Base-by-base conservation (phyloP, 257 asterid genomes). In the Fraxinus anomala region DNA sequence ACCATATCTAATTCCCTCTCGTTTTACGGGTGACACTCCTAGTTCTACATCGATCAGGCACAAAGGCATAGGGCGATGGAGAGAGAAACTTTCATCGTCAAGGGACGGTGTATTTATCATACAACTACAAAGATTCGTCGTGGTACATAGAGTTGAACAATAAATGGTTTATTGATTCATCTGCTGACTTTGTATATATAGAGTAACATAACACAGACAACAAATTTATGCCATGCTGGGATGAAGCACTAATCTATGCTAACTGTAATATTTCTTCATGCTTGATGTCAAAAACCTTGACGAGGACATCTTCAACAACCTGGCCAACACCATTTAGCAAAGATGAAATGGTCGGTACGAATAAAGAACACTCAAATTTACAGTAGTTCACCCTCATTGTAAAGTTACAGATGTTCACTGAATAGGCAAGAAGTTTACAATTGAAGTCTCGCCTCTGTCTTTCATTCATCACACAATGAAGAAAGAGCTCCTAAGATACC, bases 301-400 rank as follows among this genome's bases (percentile, higher is more conserved):
- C 61, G 31, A 96, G 99, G 72, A 81, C 97, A 80, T 93, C 98
- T 83, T 89, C 95, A 21, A 93, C 96, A 78, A 86, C 98, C 99
- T 96, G 87, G 39, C 37, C 10, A 82, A 82, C 74, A 80, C 68
- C 76, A 80, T 77, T 70, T 40, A 28, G 28, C 21, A 77, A 72
- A 37, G 36, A 37, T n/a, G 11, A 61, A 78, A 59, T 0, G 36
- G 73, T 33, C 33, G 16, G 30, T 59, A 61, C 19, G 8, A 51
- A 51, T 51, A 51, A 4, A 51, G 61, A 51, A 19, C 24, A 17
- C 63, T 3, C 23, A 19, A 1, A 19, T 16, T 51, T 17, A 51
- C 2, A 17, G 7, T 17, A 8, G 19, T 14, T 51, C 9, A 51
- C 63, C 24, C 24, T 51, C 63, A 3, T 5, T 51, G 23, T 51